Conservation (phyloP, 805 yeast genomes). For the Candida sanyiensis region DNA sequence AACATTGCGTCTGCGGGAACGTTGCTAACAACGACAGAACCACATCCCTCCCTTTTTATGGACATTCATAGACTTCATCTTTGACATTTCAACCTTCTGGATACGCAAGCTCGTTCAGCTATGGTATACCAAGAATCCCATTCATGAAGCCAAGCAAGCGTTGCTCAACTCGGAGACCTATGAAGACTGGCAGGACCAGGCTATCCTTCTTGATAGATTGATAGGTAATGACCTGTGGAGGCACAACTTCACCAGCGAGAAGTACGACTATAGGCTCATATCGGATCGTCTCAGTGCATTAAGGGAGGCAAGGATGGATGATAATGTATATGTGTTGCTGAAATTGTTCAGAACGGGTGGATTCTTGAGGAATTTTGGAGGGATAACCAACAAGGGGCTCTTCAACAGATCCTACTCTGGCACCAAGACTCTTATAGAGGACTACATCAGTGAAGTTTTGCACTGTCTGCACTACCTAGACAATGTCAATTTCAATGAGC, state of each 20-base stretch:
- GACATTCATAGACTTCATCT: slow-evolving; percentile 34
- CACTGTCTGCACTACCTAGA: slow-evolving; percentile 58
- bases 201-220: slow-evolving; percentile 42
- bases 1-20: not conserved
- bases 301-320: slow-evolving; percentile 49
- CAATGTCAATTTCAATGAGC: slow-evolving; percentile 26
- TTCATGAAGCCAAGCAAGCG: slow-evolving; percentile 42
- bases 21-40: slow-evolving; percentile 20
- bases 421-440: slow-evolving; percentile 84
- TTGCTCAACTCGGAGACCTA: slow-evolving; percentile 49
- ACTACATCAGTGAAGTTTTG: slow-evolving; percentile 72
- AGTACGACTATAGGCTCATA: slow-evolving; percentile 80
- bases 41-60: slow-evolving; percentile 39
- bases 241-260: slow-evolving; percentile 71
- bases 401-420: slow-evolving; percentile 83
- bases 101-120: slow-evolving; percentile 21
- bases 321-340: slow-evolving; percentile 52
- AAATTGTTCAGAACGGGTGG: slow-evolving; percentile 72
- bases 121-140: slow-evolving; percentile 34
- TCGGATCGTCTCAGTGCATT: slow-evolving; percentile 64
- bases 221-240: slow-evolving; percentile 64
- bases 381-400: slow-evolving; percentile 71
- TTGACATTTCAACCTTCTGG: slow-evolving; percentile 42
- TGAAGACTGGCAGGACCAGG: slow-evolving; percentile 64
- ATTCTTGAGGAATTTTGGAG: slow-evolving; percentile 83